phyloP scores from a whole-genome alignment of 768 basidiomycete genomes.

The Trametes cingulata region DNA sequence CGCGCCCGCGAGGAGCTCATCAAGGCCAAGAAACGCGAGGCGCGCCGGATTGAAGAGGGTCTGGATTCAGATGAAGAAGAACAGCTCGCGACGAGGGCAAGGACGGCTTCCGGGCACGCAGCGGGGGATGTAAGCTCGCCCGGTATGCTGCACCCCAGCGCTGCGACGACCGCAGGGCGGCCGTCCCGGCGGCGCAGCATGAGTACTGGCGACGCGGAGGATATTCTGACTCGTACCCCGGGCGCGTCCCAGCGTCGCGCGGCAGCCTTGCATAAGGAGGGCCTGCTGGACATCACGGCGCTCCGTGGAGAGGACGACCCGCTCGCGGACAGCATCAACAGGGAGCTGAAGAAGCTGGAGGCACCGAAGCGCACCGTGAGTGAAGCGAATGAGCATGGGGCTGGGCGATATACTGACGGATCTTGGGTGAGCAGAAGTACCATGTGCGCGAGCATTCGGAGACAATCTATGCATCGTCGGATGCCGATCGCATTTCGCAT shows the following conservation, averaged over 20 bases:
- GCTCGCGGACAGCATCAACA: slow-evolving; percentile 70
- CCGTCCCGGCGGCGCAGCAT: slow-evolving; percentile 68
- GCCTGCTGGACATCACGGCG: slow-evolving; percentile 40
- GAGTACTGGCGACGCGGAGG: slow-evolving; percentile 75
- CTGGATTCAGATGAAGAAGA: slow-evolving; percentile 24
- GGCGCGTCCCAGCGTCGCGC: slow-evolving; percentile 18
- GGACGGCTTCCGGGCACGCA: neutral
- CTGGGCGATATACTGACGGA: neutral
- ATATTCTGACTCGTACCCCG: slow-evolving; percentile 35
- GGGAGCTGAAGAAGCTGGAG: slow-evolving; percentile 65
- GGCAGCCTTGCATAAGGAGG: slow-evolving; percentile 28
- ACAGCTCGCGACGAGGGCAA: neutral
- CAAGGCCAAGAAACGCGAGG: slow-evolving; percentile 66
- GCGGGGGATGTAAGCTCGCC: neutral
- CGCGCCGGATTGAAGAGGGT: slow-evolving; percentile 54
- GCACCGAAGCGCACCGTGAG: slow-evolving; percentile 46
- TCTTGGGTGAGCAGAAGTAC: slow-evolving; percentile 59
- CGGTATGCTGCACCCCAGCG: slow-evolving; percentile 28
- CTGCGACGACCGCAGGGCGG: slow-evolving; percentile 29
- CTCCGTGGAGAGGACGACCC: slow-evolving; percentile 50
- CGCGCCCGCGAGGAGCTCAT: slow-evolving; percentile 66
- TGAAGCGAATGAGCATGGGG: slow-evolving; percentile 17
- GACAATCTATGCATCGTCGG: slow-evolving; percentile 76
- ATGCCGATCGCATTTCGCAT: slow-evolving; percentile 70
- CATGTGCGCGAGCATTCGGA: slow-evolving; percentile 74